Evolutionary conservation across 2,329 filamentous ascomycete genomes (phyloP).

Genomic region (Claviceps cyperi): DNA sequence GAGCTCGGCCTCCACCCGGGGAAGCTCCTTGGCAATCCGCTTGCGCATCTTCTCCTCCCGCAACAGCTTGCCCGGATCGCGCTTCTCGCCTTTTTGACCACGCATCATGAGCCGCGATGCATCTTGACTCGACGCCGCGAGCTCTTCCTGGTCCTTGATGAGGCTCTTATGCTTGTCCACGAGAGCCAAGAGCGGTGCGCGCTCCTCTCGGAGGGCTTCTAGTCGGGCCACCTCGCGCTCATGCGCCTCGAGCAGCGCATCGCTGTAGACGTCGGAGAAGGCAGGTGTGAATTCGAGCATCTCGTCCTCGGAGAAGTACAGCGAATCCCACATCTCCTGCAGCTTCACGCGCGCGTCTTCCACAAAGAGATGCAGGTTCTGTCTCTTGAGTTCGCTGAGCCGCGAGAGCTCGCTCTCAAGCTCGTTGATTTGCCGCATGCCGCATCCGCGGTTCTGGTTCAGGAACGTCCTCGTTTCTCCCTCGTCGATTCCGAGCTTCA

Average conservation of each 20-base stretch:
- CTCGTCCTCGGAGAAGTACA: conserved; percentile 95
- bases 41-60: conserved; percentile 98
- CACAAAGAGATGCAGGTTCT: conserved; percentile 91
- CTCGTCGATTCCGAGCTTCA: conserved; percentile 71
- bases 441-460: conserved; percentile 77
- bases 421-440: conserved; percentile 84
- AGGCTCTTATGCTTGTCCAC: conserved; percentile 74
- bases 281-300: conserved; percentile 97
- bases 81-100: conserved; percentile 82
- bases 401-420: conserved; percentile 81
- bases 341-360: conserved; percentile 84
- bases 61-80: conserved; percentile 84
- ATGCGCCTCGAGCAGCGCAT: conserved; percentile 86
- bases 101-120: conserved; percentile 85
- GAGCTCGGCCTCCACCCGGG: conserved; percentile 78
- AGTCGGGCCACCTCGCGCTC: conserved; percentile 79
- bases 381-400: conserved; percentile 82
- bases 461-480: conserved; percentile 74
- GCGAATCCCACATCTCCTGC: conserved; percentile 85
- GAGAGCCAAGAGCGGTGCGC: conserved; percentile 66
- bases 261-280: conserved; percentile 93
- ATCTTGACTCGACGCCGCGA: conserved; percentile 84
- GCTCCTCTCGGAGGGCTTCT: conserved; percentile 71
- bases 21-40: conserved; percentile 87
- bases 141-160: conserved; percentile 72